A percentile compares a stretch with the other conserved stretches of the same genome.
Evolutionary conservation across 2,329 filamentous ascomycete species (phyloP).

Genomic region (Rhynchosporium graminicola): DNA sequence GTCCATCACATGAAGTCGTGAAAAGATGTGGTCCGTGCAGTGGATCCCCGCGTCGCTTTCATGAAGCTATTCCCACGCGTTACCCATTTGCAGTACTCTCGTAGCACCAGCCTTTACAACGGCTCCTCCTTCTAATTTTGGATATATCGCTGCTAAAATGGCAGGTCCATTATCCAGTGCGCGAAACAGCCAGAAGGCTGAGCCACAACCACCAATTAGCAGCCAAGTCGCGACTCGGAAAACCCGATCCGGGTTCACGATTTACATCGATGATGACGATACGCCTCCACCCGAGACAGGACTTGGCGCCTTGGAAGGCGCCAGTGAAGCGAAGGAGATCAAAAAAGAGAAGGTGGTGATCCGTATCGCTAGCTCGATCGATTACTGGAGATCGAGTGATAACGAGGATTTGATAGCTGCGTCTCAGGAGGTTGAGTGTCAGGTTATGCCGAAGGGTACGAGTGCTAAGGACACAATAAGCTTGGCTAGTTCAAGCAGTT

Average conservation of each 20-base stretch:
- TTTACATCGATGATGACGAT: slow-evolving; percentile 11
- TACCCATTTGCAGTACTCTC: no score
- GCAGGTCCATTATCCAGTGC: background rate
- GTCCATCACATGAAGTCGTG: background rate
- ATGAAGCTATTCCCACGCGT: slow-evolving; percentile 15
- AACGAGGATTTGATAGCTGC: no score
- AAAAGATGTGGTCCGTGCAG: slow-evolving; percentile 12
- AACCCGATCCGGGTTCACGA: background rate
- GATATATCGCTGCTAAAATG: background rate
- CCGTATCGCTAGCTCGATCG: no score
- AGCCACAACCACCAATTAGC: background rate
- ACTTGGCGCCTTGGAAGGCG: background rate
- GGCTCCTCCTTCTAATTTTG: background rate
- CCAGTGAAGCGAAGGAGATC: no score
- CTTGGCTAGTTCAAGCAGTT: slow-evolving; percentile 2
- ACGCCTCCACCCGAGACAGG: slow-evolving; percentile 5
- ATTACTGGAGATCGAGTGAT: no score
- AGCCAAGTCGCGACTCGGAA: background rate
- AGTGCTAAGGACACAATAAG: background rate
- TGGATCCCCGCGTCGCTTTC: background rate
- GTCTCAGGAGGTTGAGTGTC: no score
- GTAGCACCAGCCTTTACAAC: no score
- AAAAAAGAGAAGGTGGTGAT: no score
- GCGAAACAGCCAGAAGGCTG: background rate
- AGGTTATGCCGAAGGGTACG: no score